A percentile compares a stretch with the other conserved stretches of the same genome.
Evolutionary conservation across 2,329 filamentous ascomycete species (phyloP).

Genomic region (Colletotrichum lupini): DNA sequence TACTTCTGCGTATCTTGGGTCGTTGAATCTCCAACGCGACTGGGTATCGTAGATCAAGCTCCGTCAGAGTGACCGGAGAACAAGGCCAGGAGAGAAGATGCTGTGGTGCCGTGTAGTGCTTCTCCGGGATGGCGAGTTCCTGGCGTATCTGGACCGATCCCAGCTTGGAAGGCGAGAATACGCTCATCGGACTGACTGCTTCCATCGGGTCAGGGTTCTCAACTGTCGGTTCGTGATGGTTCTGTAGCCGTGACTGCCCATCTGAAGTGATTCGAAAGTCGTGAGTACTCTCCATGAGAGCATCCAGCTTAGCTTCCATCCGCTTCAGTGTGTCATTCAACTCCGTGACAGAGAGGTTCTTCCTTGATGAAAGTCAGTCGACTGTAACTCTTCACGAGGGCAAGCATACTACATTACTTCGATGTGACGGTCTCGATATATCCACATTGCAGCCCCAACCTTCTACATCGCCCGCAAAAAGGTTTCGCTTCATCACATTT

Average conservation of each 20-base stretch:
- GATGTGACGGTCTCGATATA: background rate
- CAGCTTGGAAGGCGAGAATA: background rate
- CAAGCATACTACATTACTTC: background rate
- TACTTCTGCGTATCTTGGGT: background rate
- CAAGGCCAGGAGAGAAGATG: constrained; percentile 26
- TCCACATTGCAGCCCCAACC: background rate
- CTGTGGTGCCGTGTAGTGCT: constrained; percentile 26
- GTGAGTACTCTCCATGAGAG: background rate
- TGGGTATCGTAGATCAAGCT: constrained; percentile 2
- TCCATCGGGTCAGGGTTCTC: background rate
- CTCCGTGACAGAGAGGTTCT: background rate
- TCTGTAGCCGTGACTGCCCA: background rate
- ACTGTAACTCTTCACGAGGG: no score
- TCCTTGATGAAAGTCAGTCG: background rate
- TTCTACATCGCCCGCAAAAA: background rate
- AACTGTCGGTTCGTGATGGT: background rate
- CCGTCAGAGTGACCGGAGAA: constrained; percentile 14
- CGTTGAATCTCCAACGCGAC: background rate
- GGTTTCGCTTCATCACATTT: background rate
- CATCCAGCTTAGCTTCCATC: background rate
- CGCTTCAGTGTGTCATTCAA: background rate
- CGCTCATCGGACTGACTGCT: background rate
- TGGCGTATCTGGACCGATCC: constrained; percentile 1
- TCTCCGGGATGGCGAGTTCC: constrained; percentile 14
- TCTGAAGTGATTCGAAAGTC: background rate